Evolutionary conservation across 1,139 yeast species (phyloP), one percentile per base, ranked within the genome.

Genomic region (Kurtzmaniella quercitrusa): DNA sequence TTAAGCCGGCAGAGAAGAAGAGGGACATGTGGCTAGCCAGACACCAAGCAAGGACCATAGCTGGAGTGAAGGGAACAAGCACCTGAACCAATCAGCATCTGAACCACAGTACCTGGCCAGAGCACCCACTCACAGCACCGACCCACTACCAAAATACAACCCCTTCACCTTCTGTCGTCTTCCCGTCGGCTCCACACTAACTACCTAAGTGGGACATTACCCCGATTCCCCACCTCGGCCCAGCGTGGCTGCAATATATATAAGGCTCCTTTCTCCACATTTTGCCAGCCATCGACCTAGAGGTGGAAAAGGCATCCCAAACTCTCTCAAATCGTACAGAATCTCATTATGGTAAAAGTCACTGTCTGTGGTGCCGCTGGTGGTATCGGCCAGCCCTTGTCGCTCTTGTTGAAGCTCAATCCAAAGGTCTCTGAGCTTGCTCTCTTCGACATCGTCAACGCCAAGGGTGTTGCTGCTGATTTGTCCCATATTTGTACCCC

Each of bases 331-430:
- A 8, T 21, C 23, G 23, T 21, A 21, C 8, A 21, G 8, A 27
- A 3, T 27, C 18, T 18, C 14, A 36, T 6, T 19, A 69, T 69
- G 75, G 73, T 69, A 47, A 85, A 85, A 69, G 96, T 90, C 50
- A 79, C 96, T 63, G 96, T 90, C 57, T 77, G 86, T 57, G 97
- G 97, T 68, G 98, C 96, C 58, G 90, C 91, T 56, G 98, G 98
- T 70, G 98, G 98, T 72, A 93, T 93, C 66, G 98, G 98, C 56
- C 98, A 93, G 77, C 98, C 98, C 51, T 76, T 93, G 59, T 91
- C 98, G 41, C 78, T 93, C 54, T 77, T 93, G 59, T 74, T 91
- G 70, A 93, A 93, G 75, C 77, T 88, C 59, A 89, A 91, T 79
- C 82, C 79, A 59, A 81, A 86, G 63, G 94, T 93, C 50, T 82